phyloP scores from a whole-genome alignment of 306 rosid genomes.

The Sindora glabra region DNA sequence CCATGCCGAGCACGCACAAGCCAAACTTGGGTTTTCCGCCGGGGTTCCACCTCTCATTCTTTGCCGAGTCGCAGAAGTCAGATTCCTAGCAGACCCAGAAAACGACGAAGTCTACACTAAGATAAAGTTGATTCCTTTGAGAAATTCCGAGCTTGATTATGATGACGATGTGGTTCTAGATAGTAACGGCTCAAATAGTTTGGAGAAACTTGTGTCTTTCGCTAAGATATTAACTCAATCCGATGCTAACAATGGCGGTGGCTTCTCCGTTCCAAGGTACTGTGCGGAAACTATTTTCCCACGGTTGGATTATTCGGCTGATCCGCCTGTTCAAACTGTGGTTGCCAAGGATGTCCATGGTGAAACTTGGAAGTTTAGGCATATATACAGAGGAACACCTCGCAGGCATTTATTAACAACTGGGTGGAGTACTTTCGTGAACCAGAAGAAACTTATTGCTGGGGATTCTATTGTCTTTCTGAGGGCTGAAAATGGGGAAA shows the following conservation, averaged over 20 bases:
- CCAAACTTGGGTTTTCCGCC: too few species aligned
- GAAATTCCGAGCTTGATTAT: conserved; percentile 21
- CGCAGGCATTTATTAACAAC: conserved; percentile 87
- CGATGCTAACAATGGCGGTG: conserved; percentile 97
- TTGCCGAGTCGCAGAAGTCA: conserved; percentile 60
- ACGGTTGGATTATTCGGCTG: conserved; percentile 77
- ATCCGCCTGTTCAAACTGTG: conserved; percentile 95
- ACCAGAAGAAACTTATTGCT: conserved; percentile 92
- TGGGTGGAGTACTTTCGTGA: conserved; percentile 95
- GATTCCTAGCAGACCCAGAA: conserved; percentile 80
- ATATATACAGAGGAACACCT: conserved; percentile 89
- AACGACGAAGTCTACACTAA: conserved; percentile 77
- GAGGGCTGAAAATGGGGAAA: conserved; percentile 70
- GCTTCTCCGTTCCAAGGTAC: conserved; percentile 92
- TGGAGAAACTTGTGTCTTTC: conserved; percentile 76
- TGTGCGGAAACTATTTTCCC: conserved; percentile 98
- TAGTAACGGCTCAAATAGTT: conserved; percentile 28
- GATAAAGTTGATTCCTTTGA: conserved; percentile 41
- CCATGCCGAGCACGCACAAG: conserved; percentile 88
- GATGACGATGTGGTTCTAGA: conserved; percentile 27
- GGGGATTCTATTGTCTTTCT: conserved; percentile 92
- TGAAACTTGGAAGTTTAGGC: conserved; percentile 88
- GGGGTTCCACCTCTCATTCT: conserved; percentile 62
- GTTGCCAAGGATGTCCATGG: conserved; percentile 87
- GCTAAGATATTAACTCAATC: conserved; percentile 94